Evolutionary conservation across 202 grass and related monocot species (phyloP).

Genomic region (Schoenoplectus triqueter): DNA sequence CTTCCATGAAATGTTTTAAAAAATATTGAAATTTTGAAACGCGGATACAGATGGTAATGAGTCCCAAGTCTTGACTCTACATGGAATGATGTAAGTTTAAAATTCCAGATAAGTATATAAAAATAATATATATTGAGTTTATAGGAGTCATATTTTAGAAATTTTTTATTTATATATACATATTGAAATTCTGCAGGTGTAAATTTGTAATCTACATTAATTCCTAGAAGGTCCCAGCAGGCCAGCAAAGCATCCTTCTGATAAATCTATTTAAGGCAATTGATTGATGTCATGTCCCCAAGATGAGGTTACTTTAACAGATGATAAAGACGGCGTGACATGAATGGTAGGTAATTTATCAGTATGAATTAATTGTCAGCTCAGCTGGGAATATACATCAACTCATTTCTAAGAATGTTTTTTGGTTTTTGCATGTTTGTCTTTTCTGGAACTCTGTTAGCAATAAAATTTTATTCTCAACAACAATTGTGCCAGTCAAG

Average conservation of each 20-base stretch:
- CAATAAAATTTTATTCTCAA: background rate
- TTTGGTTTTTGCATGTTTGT: background rate
- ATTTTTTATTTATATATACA: background rate
- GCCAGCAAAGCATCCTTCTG: background rate
- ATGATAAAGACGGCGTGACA: constrained; percentile 8
- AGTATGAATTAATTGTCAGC: constrained; percentile 1
- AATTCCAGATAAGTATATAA: no score
- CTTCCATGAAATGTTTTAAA: no score
- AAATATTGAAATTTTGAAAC: no score
- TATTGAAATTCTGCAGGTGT: background rate
- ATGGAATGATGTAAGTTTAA: no score
- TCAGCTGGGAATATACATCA: background rate
- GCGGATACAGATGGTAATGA: no score
- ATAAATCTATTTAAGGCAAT: constrained; percentile 2
- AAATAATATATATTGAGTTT: no score
- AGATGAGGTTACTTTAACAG: background rate
- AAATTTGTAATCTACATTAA: background rate
- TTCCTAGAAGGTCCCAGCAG: background rate
- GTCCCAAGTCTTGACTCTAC: no score
- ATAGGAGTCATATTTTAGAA: no score
- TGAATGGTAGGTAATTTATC: constrained; percentile 15
- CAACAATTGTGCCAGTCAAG: background rate
- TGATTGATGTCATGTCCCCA: background rate
- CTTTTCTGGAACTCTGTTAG: background rate
- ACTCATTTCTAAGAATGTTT: background rate